Percentiles rank a stretch among this genome's conserved stretches.
Evolutionary conservation across 1,139 yeast genomes (phyloP).

Genomic region (Kodamaea ohmeri): DNA sequence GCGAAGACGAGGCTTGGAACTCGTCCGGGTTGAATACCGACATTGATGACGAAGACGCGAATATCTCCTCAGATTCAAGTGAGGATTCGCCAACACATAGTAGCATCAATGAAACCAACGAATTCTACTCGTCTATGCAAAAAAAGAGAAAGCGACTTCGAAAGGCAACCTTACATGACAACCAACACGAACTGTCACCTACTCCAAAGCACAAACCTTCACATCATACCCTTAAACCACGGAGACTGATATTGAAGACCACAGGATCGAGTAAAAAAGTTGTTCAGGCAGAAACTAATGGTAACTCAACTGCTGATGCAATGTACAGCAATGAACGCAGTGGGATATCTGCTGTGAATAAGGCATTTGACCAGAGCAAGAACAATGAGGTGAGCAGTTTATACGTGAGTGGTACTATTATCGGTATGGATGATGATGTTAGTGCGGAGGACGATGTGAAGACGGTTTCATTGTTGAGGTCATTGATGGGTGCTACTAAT

Average conservation of each 20-base stretch:
- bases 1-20: slow-evolving; percentile 20
- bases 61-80: slow-evolving; percentile 24
- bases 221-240: slow-evolving; percentile 43
- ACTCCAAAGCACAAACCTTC: slow-evolving; percentile 47
- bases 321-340: slow-evolving; percentile 12
- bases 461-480: not conserved
- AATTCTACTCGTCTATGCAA: slow-evolving; percentile 25
- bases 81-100: slow-evolving; percentile 21
- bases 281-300: slow-evolving; percentile 14
- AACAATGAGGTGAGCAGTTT: slow-evolving; percentile 12
- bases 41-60: slow-evolving; percentile 19
- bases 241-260: slow-evolving; percentile 39
- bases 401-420: slow-evolving; percentile 16
- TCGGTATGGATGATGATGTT: slow-evolving; percentile 1
- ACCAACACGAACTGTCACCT: slow-evolving; percentile 26
- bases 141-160: slow-evolving; percentile 18
- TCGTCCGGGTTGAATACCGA: slow-evolving; percentile 28
- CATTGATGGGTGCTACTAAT: not conserved
- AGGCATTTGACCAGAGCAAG: slow-evolving; percentile 14
- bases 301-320: slow-evolving; percentile 13
- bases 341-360: slow-evolving; percentile 17
- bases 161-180: slow-evolving; percentile 2
- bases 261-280: slow-evolving; percentile 7
- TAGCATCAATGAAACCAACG: slow-evolving; percentile 21
- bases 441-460: slow-evolving; percentile 1